Evolutionary conservation across 2,329 filamentous ascomycete genomes (phyloP).

Genomic region (Aspergillus novofumigatus): DNA sequence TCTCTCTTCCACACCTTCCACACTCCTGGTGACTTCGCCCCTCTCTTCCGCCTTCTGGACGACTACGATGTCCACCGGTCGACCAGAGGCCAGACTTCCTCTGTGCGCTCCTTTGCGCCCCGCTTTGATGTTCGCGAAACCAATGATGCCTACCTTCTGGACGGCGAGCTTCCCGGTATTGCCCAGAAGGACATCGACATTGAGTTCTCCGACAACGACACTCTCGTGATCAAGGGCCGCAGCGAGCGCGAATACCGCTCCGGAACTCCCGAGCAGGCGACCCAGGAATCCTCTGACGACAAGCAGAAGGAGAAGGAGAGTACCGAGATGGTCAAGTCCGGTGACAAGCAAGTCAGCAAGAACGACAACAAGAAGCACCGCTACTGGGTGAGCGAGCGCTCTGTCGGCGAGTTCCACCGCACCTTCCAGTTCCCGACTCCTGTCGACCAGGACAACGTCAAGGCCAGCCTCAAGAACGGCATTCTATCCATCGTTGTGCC

Average conservation of each 20-base stretch:
- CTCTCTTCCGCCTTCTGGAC: constrained; percentile 46
- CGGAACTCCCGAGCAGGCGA: constrained; percentile 44
- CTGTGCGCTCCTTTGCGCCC: constrained; percentile 37
- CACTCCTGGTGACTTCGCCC: constrained; percentile 34
- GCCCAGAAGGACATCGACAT: constrained; percentile 45
- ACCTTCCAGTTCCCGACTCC: constrained; percentile 55
- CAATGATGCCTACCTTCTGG: constrained; percentile 42
- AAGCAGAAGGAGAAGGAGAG: constrained; percentile 18
- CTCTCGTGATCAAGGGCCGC: constrained; percentile 44
- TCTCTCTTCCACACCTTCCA: constrained; percentile 32
- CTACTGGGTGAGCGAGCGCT: constrained; percentile 60
- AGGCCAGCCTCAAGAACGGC: constrained; percentile 58
- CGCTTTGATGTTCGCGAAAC: constrained; percentile 47
- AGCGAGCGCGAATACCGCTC: constrained; percentile 36
- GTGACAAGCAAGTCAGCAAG: constrained; percentile 19
- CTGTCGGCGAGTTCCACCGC: constrained; percentile 56
- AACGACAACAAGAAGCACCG: constrained; percentile 30
- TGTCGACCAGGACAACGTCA: constrained; percentile 59
- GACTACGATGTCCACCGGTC: constrained; percentile 39
- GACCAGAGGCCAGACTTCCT: constrained; percentile 13
- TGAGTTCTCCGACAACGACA: constrained; percentile 46
- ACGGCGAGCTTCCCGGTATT: constrained; percentile 48
- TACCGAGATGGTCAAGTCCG: constrained; percentile 28
- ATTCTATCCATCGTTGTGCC: constrained; percentile 56
- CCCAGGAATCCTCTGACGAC: constrained; percentile 32